Evolutionary conservation across 805 yeast genomes (phyloP), one percentile per base, ranked within the genome.

Genomic region (Candida arabinofermentans): DNA sequence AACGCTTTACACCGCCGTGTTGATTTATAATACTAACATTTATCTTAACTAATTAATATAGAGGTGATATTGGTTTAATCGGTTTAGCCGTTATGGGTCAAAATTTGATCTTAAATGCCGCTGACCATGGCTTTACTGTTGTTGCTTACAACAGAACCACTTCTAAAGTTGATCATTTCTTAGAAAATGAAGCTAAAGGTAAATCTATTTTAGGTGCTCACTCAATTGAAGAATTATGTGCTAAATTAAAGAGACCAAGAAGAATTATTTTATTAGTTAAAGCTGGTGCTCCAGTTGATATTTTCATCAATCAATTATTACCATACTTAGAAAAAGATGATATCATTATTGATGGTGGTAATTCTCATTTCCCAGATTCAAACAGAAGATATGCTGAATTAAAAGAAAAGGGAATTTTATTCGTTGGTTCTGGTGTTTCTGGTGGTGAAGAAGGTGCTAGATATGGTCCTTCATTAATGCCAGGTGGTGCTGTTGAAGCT

Each of bases 401-500:
- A 67, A 81, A 84, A 68, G 74, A 70, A 43, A 81, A 91, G 77
- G 98, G 96, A 34, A 82, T 90, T 63, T 72, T 79, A 53, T 93
- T 88, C 57, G 98, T 91, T 51, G 99, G 99, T 62, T 90, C 96
- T 49, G 99, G 99, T 85, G 98, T 93, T 53, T 91, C 98, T 57
- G 99, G 99, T 72, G 99, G 99, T 77, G 99, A 91, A 74, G 99
- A 91, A 70, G 99, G 99, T 78, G 99, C 99, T 60, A 87, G 99
- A 74, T 79, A 86, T 71, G 99, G 99, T 63, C 99, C 99, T 50
- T 90, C 98, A 50, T 79, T 91, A 70, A 91, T 91, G 99, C 99
- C 99, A 59, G 99, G 99, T 82, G 99, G 99, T 67, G 86, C 88
- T 65, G 78, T 74, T 58, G 96, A 86, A 61, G 99, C 99, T 52